Evolutionary conservation across 352 stramenopile species (phyloP).

Genomic region (Phytophthora tentaculata): DNA sequence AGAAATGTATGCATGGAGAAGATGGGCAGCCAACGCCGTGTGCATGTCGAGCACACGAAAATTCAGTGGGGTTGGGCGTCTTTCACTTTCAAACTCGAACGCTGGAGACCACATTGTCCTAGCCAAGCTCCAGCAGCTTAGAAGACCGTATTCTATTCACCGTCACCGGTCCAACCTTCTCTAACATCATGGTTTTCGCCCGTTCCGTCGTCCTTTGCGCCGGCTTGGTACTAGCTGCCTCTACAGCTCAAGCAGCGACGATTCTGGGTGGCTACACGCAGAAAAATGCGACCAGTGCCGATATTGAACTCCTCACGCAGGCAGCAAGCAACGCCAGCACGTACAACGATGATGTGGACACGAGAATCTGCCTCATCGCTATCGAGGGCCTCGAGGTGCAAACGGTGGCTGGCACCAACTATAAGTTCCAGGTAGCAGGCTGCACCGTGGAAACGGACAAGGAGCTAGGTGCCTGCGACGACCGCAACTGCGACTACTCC

Average conservation of each 20-base stretch:
- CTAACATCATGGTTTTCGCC: constrained; percentile 25
- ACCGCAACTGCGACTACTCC: constrained; percentile 41
- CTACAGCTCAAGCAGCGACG: constrained; percentile 17
- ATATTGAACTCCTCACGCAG: constrained; percentile 43
- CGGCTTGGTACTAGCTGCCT: constrained; percentile 19
- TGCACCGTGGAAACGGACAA: constrained; percentile 44
- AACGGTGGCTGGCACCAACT: constrained; percentile 63
- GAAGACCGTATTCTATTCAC: neutral
- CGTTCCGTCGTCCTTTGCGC: constrained; percentile 26
- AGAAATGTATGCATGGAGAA: constrained; percentile 30
- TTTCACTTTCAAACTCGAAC: constrained; percentile 21
- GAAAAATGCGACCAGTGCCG: constrained; percentile 30
- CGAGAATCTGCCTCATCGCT: constrained; percentile 45
- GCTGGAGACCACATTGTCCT: constrained; percentile 2
- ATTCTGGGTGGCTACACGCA: constrained; percentile 36
- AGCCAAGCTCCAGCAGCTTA: constrained; percentile 23
- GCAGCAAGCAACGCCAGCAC: constrained; percentile 36
- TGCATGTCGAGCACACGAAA: constrained; percentile 19
- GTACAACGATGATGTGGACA: constrained; percentile 40
- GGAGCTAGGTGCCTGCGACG: constrained; percentile 47
- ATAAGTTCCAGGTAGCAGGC: constrained; percentile 59
- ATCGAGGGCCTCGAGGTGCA: constrained; percentile 48
- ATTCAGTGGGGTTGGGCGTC: constrained; percentile 8
- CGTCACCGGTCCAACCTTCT: constrained; percentile 16
- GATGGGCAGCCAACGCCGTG: constrained; percentile 21